Conservation (phyloP, 257 asterid species). For the Solanum tacnaense region DNA sequence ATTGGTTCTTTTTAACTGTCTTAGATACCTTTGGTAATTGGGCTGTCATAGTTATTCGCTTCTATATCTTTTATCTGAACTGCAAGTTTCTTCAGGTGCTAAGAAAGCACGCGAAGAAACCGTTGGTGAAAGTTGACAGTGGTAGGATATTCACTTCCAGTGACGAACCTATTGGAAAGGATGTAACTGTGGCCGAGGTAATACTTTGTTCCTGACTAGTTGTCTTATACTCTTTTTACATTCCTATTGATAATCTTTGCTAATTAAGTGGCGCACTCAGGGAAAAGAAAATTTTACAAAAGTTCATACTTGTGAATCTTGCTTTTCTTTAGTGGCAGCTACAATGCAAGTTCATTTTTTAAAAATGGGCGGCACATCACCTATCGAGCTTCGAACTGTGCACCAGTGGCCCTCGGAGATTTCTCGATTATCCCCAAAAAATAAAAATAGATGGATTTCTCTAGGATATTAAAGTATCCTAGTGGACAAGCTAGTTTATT, state of each 20-base stretch:
- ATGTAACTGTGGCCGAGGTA: conserved; percentile 71
- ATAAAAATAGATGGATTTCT: too few relatives aligned
- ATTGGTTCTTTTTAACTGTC: not conserved
- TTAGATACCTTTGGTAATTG: not conserved
- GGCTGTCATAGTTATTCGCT: not conserved
- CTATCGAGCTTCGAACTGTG: not conserved
- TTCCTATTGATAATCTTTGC: not conserved
- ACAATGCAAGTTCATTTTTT: not conserved
- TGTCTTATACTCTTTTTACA: not conserved
- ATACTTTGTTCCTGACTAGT: not conserved
- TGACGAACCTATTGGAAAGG: conserved; percentile 69
- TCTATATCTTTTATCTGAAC: not conserved
- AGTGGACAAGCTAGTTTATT: not conserved
- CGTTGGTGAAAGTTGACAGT: conserved; percentile 23
- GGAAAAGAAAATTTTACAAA: not conserved
- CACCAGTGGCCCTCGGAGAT: not conserved
- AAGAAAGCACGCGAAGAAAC: conserved; percentile 41
- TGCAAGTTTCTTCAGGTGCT: conserved; percentile 31
- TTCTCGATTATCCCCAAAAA: not conserved
- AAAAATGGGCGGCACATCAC: not conserved
- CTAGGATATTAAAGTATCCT: not conserved
- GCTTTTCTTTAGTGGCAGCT: not conserved
- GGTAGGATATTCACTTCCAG: conserved; percentile 13
- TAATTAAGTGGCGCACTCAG: not conserved
- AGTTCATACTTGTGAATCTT: not conserved